Base-by-base conservation (phyloP, 2,329 filamentous ascomycete genomes). In the Alternaria solani region DNA sequence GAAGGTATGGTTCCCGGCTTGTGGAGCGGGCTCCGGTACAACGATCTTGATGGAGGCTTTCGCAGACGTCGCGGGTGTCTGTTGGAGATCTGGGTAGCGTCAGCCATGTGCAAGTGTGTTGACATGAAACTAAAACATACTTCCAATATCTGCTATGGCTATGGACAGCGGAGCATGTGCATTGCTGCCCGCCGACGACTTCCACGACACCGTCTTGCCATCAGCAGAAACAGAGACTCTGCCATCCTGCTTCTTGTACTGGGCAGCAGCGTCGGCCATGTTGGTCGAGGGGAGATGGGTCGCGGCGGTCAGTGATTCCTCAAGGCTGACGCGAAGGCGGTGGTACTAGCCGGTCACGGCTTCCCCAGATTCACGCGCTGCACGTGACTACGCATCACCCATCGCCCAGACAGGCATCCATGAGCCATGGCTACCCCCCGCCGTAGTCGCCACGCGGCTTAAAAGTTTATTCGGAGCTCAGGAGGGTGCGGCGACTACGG, bases 171-270 rank as follows among this genome's bases (percentile, higher is more conserved):
- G 82, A 4, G 91, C 85, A 54, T 88, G 83, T 3, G 88, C 87
- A 85, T 60, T 85, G 55, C 87, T 84, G 9, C 93, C 14, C 32
- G 32, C 32, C 32, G 32, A 16, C 32, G 32, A 91, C 32, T 88
- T 92, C 94, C 94, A 99, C 77, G 88, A 90, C 62, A 98, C 87
- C 38, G 85, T 88, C 73, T 87, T 87, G 72, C 88, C 85, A 78
- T 97, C 92, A 57, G 86, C 82, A 16, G 91, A 88, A 69, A 98
- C 84, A 26, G 88, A 87, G 72, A 99, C 82, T 62, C 87, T 87
- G 76, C 95, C 95, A 83, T 98, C 92, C 80, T 96, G 95, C 84
- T 98, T 99, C 82, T 97, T 98, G 85, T 95, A 98, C 59, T 89
- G 75, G 34, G 77, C 74, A 53, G 75, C 70, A 59, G 74, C 76